Base-by-base conservation (phyloP, 2,329 filamentous ascomycete species). In the Diaporthe nobilis region DNA sequence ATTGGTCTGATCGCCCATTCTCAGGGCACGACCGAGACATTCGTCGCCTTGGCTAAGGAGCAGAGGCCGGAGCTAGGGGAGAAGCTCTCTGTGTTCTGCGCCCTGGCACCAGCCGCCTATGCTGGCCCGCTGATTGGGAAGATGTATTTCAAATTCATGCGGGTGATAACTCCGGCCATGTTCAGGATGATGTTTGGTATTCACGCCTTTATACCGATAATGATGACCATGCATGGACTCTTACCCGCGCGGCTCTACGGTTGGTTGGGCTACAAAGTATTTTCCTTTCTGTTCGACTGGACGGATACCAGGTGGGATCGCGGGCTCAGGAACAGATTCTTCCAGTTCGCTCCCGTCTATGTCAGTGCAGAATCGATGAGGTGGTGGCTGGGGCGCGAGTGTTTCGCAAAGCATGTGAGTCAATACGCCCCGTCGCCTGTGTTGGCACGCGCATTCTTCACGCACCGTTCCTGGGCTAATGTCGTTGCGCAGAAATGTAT, bases 111-210 rank as follows among this genome's bases (percentile, higher is more conserved):
- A 0, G 96, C 96, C 0, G 96, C 93, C 0, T 98, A 98, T 79
- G 95, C 96, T 0, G 96, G 96, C 0, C 94, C 95, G 0, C 84
- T 98, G 28, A 94, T 98, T 71, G 92, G 93, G 68, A 96, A 95
- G 82, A 92, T 94, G 83, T 97, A 97, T 83, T 96, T 98, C 86
- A 96, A 95, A 79, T 96, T 98, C 84, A 96, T 98, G 93, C 90
- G 92, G 22, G 86, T 94, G 70, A 94, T 98, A 71, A 93, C 93
- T 0, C 94, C 95, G 0, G 87, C 84, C 39, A 88, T 95, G 82
- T 98, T 98, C 84, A 89, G 94, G 1, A 81, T 95, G 31, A 90
- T 97, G 79, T 98, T 98, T 81, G 96, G 96, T 22, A 95, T 98
- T 55, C 96, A 98, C 82, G 92, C 94, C 0, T 98, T 98, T 82